A percentile compares a stretch with the other conserved stretches of the same genome.
phyloP scores from a whole-genome alignment of 2,329 filamentous ascomycete genomes.

The Epichloe festucae region DNA sequence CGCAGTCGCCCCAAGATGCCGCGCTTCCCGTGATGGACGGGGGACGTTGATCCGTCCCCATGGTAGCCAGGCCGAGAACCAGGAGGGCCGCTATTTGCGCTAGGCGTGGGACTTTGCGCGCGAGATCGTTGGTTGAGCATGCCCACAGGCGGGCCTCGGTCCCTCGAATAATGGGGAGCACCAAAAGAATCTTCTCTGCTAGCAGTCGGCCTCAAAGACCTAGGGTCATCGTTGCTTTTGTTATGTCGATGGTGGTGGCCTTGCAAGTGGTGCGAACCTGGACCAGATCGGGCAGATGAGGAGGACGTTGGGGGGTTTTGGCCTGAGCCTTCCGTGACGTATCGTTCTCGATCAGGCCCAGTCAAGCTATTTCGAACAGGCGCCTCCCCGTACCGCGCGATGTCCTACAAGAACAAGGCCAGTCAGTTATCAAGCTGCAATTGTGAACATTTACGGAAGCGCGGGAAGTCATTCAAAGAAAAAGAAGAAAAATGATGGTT shows the following conservation, averaged over 20 bases:
- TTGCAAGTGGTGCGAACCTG: constrained; percentile 50
- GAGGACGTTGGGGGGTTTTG: constrained; percentile 46
- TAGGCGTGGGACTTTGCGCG: constrained; percentile 72
- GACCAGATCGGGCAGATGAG: constrained; percentile 46
- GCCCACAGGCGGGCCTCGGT: constrained; percentile 32
- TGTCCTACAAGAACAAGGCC: constrained; percentile 39
- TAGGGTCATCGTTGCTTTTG: constrained; percentile 53
- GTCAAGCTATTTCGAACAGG: constrained; percentile 59
- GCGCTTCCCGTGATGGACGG: constrained; percentile 38
- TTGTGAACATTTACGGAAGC: not conserved
- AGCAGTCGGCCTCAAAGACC: constrained; percentile 54
- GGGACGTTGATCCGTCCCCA: constrained; percentile 42
- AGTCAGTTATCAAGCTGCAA: not conserved
- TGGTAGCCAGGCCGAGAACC: constrained; percentile 33
- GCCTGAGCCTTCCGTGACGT: constrained; percentile 33
- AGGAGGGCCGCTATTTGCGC: constrained; percentile 45
- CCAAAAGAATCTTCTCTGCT: constrained; percentile 55
- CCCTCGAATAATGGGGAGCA: constrained; percentile 35
- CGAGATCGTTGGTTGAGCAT: constrained; percentile 42
- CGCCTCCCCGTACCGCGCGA: constrained; percentile 64
- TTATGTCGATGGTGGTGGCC: constrained; percentile 56
- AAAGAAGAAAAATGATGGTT: not conserved
- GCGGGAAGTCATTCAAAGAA: not conserved
- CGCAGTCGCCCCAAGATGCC: constrained; percentile 38
- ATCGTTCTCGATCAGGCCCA: constrained; percentile 57